phyloP scores from a whole-genome alignment of 768 basidiomycete genomes.

The Calocybe indica region DNA sequence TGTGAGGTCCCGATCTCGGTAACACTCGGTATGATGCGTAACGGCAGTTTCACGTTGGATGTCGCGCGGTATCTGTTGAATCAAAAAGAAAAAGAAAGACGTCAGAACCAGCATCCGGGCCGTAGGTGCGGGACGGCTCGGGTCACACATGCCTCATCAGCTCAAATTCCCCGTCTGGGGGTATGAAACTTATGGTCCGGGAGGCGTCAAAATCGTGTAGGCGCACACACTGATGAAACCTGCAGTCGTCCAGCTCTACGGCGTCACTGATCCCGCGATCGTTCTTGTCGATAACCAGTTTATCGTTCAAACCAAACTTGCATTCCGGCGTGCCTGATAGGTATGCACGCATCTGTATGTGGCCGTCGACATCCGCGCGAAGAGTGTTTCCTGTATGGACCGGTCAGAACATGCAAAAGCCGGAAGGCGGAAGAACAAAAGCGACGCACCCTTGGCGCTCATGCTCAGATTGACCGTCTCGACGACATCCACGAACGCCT shows the following conservation, averaged over 20 bases:
- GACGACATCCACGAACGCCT: slow-evolving; percentile 99
- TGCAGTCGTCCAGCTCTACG: slow-evolving; percentile 96
- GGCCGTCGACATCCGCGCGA: slow-evolving; percentile 96
- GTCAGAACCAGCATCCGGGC: background rate
- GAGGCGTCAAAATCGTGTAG: slow-evolving; percentile 92
- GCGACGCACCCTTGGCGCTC: slow-evolving; percentile 83
- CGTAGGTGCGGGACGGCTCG: background rate
- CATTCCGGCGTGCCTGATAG: slow-evolving; percentile 96
- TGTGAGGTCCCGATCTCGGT: slow-evolving; percentile 89
- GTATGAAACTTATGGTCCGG: slow-evolving; percentile 93
- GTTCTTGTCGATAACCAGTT: slow-evolving; percentile 91
- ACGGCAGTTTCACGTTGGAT: slow-evolving; percentile 90
- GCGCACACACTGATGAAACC: slow-evolving; percentile 97
- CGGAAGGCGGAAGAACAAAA: background rate
- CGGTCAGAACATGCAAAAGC: slow-evolving; percentile 2
- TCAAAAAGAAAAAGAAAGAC: slow-evolving; percentile 1
- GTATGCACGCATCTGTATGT: slow-evolving; percentile 97
- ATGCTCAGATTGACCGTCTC: slow-evolving; percentile 95
- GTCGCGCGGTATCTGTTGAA: slow-evolving; percentile 84
- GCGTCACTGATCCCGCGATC: slow-evolving; percentile 63
- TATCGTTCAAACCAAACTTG: slow-evolving; percentile 98
- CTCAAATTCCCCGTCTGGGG: slow-evolving; percentile 98
- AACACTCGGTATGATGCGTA: slow-evolving; percentile 85
- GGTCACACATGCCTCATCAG: slow-evolving; percentile 72
- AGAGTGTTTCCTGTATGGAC: slow-evolving; percentile 64